A percentile compares a stretch with the other conserved stretches of the same genome.
phyloP scores from a whole-genome alignment of 2,329 filamentous ascomycete species.

The Colletotrichum chlorophyti region DNA sequence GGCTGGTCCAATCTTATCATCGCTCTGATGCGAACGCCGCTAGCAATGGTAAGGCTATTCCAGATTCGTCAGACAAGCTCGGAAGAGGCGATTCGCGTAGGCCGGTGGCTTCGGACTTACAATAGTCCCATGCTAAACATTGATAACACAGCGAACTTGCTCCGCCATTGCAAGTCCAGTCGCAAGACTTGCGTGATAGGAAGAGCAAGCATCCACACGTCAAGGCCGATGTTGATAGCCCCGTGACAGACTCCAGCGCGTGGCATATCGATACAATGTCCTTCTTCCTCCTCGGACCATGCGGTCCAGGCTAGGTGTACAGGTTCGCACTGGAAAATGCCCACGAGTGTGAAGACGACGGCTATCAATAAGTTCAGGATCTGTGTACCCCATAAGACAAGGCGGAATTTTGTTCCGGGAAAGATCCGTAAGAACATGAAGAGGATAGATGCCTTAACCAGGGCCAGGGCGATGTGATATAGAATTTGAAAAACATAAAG shows the following conservation, averaged over 20 bases:
- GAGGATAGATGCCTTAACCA: slow-evolving; percentile 43
- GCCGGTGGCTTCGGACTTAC: neutral
- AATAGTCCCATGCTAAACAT: slow-evolving; percentile 7
- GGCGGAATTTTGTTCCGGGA: slow-evolving; percentile 36
- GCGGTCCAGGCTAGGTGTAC: neutral
- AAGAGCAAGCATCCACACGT: slow-evolving; percentile 3
- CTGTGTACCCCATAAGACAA: slow-evolving; percentile 30
- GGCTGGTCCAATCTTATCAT: neutral
- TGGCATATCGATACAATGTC: neutral
- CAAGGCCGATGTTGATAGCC: neutral
- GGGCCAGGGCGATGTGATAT: slow-evolving; percentile 40
- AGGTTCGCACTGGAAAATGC: slow-evolving; percentile 34
- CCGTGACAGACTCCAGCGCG: neutral
- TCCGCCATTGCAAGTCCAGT: neutral
- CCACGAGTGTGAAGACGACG: slow-evolving; percentile 38
- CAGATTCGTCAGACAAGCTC: neutral
- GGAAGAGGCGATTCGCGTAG: neutral
- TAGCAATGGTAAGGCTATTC: neutral
- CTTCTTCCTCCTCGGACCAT: neutral
- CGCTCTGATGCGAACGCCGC: neutral
- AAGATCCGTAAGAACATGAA: slow-evolving; percentile 45
- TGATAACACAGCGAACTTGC: neutral
- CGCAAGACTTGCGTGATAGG: neutral
- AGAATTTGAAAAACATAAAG: neutral
- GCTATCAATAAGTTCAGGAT: neutral